phyloP scores from a whole-genome alignment of 2,329 filamentous ascomycete species.

The Fusarium sambucinum region DNA sequence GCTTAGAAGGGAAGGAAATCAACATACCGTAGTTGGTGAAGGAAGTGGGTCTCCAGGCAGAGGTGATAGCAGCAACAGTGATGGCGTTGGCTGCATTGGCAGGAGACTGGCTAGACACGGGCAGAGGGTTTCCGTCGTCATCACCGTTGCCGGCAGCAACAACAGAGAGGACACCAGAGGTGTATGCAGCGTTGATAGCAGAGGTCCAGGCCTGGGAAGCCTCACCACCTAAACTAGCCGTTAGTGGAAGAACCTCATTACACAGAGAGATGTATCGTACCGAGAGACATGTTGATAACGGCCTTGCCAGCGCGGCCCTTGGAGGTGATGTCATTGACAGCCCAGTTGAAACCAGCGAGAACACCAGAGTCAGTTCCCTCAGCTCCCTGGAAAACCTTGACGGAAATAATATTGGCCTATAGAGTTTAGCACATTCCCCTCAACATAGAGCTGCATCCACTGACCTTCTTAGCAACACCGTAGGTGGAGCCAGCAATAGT shows the following conservation, averaged over 20 bases:
- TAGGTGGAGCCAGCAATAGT: background rate
- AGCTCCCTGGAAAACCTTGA: conserved; percentile 4
- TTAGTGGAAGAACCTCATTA: background rate
- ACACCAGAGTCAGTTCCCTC: conserved; percentile 4
- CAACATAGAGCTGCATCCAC: background rate
- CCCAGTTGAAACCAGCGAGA: conserved; percentile 4
- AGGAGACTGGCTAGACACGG: background rate
- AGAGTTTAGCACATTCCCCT: background rate
- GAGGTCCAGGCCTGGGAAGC: conserved; percentile 4
- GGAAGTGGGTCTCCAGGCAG: conserved; percentile 1
- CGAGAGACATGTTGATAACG: background rate
- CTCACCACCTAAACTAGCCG: background rate
- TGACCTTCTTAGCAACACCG: background rate
- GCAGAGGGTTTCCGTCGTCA: background rate
- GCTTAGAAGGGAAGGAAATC: too few relatives aligned
- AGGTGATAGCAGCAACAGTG: conserved; percentile 2
- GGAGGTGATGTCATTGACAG: conserved; percentile 5
- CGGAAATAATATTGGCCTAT: background rate
- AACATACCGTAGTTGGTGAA: conserved; percentile 6
- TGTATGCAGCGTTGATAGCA: conserved; percentile 5
- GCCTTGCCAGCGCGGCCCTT: conserved; percentile 1
- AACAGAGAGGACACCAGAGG: background rate
- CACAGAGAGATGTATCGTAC: background rate
- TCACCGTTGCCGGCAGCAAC: conserved; percentile 4
- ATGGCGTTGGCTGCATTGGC: conserved; percentile 3